Percentiles rank a stretch among this genome's conserved stretches.
Evolutionary conservation across 2,329 filamentous ascomycete genomes (phyloP).

Genomic region (Didymella glomerata): DNA sequence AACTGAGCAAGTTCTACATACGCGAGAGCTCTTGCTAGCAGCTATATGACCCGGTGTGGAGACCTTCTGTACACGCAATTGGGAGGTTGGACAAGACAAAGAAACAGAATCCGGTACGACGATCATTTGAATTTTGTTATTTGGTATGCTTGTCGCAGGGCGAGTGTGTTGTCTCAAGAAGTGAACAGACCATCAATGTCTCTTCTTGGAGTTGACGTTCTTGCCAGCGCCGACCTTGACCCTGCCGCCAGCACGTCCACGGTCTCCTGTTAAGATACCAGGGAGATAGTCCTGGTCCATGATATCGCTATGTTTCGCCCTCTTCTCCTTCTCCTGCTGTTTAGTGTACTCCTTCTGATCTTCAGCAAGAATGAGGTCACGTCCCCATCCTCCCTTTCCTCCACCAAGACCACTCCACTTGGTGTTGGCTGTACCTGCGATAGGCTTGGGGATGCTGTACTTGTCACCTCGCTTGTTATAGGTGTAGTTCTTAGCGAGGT

Average conservation of each 20-base stretch:
- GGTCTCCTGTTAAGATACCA: slow-evolving; percentile 80
- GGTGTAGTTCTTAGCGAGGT: slow-evolving; percentile 94
- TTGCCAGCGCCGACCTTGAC: slow-evolving; percentile 84
- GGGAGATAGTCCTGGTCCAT: slow-evolving; percentile 97
- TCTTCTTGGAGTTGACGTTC: slow-evolving; percentile 83
- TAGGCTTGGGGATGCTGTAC: slow-evolving; percentile 91
- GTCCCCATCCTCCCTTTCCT: slow-evolving; percentile 88
- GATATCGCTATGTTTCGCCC: slow-evolving; percentile 76
- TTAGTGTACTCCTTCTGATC: slow-evolving; percentile 92
- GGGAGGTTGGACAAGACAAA: neutral
- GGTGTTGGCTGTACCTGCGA: slow-evolving; percentile 80
- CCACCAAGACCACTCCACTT: slow-evolving; percentile 73
- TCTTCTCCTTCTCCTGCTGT: slow-evolving; percentile 69
- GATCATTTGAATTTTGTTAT: neutral
- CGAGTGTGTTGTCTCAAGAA: neutral
- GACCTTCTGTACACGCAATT: too few species aligned
- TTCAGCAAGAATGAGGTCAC: slow-evolving; percentile 83
- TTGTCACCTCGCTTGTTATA: slow-evolving; percentile 94
- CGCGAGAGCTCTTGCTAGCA: too few species aligned
- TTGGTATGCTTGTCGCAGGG: neutral
- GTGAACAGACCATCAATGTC: slow-evolving; percentile 31
- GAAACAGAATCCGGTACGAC: neutral
- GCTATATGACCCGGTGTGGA: too few species aligned
- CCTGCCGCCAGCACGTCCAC: slow-evolving; percentile 70
- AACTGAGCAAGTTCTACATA: too few species aligned